These are phyloP conservation scores for Aspergillus chevalieri DNA, from an alignment of 2,329 filamentous ascomycete species.

Conservation along the genomic window DNA sequence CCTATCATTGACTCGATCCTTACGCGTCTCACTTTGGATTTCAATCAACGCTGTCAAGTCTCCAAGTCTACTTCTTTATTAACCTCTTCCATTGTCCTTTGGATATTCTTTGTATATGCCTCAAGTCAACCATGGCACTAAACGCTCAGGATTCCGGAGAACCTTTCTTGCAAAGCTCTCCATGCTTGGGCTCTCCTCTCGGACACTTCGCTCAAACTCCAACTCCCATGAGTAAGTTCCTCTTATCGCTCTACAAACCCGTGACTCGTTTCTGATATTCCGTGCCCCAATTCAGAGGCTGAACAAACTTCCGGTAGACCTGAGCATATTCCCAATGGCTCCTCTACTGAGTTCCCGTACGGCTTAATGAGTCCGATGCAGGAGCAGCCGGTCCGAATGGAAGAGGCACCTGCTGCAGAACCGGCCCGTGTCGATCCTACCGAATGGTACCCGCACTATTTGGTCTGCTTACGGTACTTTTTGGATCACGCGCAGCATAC, in stretches of 20 bases:
- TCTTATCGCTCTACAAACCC: neutral
- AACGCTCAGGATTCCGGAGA: constrained; percentile 24
- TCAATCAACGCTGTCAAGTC: too few relatives aligned
- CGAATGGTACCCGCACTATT: constrained; percentile 85
- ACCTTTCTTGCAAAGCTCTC: constrained; percentile 26
- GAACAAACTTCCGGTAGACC: constrained; percentile 21
- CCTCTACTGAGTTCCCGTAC: constrained; percentile 3
- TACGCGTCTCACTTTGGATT: neutral
- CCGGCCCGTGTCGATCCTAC: constrained; percentile 57
- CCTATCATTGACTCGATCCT: neutral
- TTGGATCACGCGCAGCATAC: constrained; percentile 81
- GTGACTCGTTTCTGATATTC: constrained; percentile 6
- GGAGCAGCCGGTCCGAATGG: constrained; percentile 6
- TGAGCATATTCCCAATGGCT: constrained; percentile 7
- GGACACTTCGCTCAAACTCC: constrained; percentile 14
- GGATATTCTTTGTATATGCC: constrained; percentile 1
- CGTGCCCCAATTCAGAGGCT: constrained; percentile 23
- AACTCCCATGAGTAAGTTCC: constrained; percentile 20
- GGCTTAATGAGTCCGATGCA: constrained; percentile 11
- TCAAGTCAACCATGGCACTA: constrained; percentile 20
- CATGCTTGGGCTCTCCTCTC: constrained; percentile 20
- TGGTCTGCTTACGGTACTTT: constrained; percentile 81
- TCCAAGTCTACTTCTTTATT: neutral
- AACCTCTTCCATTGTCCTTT: neutral
- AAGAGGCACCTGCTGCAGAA: constrained; percentile 14